A percentile compares a stretch with the other conserved stretches of the same genome.
These are phyloP conservation scores for Xylogone sp. DNA, from an alignment of 2,329 filamentous ascomycete genomes.

Conservation along the genomic window DNA sequence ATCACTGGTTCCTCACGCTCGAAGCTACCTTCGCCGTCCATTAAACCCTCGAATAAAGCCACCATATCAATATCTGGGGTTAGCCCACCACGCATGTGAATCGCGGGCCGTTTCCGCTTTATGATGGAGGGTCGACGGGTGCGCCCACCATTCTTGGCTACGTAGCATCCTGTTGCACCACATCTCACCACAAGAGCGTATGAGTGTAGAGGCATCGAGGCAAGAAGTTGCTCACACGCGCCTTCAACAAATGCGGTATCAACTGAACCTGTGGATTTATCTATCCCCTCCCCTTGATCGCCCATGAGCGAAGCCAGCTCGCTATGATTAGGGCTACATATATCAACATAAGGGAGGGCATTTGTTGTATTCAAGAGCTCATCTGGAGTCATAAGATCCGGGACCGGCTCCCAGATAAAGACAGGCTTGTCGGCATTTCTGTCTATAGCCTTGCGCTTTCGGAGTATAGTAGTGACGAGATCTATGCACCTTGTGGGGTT, in stretches of 20 bases:
- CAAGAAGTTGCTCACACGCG: conserved; percentile 58
- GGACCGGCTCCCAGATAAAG: conserved; percentile 94
- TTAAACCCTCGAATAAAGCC: conserved; percentile 54
- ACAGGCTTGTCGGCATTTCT: conserved; percentile 51
- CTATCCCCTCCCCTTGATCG: conserved; percentile 35
- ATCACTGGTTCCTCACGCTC: conserved; percentile 51
- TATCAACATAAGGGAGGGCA: conserved; percentile 55
- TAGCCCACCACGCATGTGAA: conserved; percentile 45
- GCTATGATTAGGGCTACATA: conserved; percentile 77
- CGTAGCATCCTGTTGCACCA: conserved; percentile 68
- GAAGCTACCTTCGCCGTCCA: conserved; percentile 47
- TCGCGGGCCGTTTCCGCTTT: conserved; percentile 16
- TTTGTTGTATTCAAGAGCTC: conserved; percentile 63
- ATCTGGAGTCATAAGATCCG: conserved; percentile 75
- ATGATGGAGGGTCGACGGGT: conserved; percentile 12
- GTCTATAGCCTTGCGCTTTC: conserved; percentile 44
- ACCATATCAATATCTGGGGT: conserved; percentile 61
- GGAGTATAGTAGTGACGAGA: conserved; percentile 67
- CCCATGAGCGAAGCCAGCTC: conserved; percentile 88
- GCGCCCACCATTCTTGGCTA: conserved; percentile 39
- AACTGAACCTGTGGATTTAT: conserved; percentile 36
- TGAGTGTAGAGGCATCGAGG: conserved; percentile 59
- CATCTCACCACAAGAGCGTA: conserved; percentile 67
- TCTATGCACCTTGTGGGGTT: conserved; percentile 72
- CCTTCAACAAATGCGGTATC: conserved; percentile 51